Evolutionary conservation across 768 basidiomycete genomes (phyloP).

Genomic region (Auriscalpium vulgare): DNA sequence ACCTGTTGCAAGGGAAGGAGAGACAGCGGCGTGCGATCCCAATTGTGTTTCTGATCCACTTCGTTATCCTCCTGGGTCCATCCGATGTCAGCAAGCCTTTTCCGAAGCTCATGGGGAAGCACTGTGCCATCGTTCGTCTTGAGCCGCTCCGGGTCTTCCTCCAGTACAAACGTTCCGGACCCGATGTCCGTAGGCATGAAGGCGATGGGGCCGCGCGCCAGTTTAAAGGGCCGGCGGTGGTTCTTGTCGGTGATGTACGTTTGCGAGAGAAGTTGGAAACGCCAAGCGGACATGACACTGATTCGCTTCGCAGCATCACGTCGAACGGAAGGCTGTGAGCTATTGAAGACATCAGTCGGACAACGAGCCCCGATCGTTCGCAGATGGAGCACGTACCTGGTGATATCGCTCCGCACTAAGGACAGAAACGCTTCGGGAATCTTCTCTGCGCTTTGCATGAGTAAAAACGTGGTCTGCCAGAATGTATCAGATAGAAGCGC

Average conservation of each 20-base stretch:
- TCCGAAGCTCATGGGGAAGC: conserved; percentile 56
- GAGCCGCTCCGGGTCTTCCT: conserved; percentile 42
- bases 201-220: conserved; percentile 60
- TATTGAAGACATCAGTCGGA: conserved; percentile 17
- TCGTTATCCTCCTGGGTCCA: conserved; percentile 58
- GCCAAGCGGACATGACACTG: conserved; percentile 52
- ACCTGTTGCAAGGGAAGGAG: conserved; percentile 51
- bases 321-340: conserved; percentile 40
- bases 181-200: conserved; percentile 76
- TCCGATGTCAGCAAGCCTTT: conserved; percentile 64
- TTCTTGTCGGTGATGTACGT: conserved; percentile 50
- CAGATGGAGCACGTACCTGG: conserved; percentile 4
- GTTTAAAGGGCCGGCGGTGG: conserved; percentile 59
- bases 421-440: not conserved
- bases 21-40: conserved; percentile 59
- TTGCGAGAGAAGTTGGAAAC: conserved; percentile 62
- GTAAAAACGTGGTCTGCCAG: conserved; percentile 2
- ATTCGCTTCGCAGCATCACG: conserved; percentile 48
- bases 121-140: conserved; percentile 35
- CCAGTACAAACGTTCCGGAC: conserved; percentile 45
- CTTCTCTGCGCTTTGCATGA: conserved; percentile 26
- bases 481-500: not conserved
- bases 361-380: too few species aligned
- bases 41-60: conserved; percentile 47
- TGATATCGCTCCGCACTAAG: conserved; percentile 5